Evolutionary conservation across 106 monocot species (phyloP).

Genomic region (Apostasia ramifera): DNA sequence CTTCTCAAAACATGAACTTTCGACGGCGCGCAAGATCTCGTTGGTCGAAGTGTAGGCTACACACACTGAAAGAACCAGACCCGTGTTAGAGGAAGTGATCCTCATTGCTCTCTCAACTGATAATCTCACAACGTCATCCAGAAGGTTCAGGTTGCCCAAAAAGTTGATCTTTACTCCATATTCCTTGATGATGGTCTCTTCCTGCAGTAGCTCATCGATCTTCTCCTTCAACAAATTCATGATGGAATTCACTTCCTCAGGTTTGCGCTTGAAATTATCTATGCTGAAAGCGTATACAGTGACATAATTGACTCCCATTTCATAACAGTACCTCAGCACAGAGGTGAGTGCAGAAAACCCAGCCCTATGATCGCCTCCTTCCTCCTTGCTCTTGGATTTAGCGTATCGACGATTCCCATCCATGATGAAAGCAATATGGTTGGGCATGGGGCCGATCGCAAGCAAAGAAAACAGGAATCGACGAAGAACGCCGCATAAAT

Average conservation of each 20-base stretch:
- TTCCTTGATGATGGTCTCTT: constrained; percentile 19
- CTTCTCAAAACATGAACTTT: constrained; percentile 14
- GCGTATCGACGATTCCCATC: constrained; percentile 51
- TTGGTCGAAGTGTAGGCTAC: constrained; percentile 44
- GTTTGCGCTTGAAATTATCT: constrained; percentile 43
- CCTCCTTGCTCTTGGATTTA: constrained; percentile 7
- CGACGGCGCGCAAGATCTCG: constrained; percentile 24
- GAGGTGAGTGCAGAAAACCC: constrained; percentile 27
- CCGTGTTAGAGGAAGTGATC: constrained; percentile 21
- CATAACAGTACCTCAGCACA: constrained; percentile 29
- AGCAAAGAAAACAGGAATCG: constrained; percentile 25
- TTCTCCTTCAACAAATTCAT: constrained; percentile 45
- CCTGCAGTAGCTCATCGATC: constrained; percentile 23
- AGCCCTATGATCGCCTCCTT: constrained; percentile 4
- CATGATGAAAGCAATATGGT: constrained; percentile 46
- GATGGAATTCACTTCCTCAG: constrained; percentile 20
- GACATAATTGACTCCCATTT: constrained; percentile 36
- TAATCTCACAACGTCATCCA: constrained; percentile 16
- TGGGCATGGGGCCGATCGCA: constrained; percentile 28
- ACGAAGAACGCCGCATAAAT: constrained; percentile 6
- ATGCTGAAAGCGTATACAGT: constrained; percentile 50
- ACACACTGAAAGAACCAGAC: constrained; percentile 21
- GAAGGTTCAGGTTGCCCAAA: constrained; percentile 20
- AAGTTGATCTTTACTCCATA: constrained; percentile 26
- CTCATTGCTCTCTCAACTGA: constrained; percentile 27